Evolutionary conservation across 2,329 filamentous ascomycete genomes (phyloP).

Genomic region (Paecilomyces fulvus): DNA sequence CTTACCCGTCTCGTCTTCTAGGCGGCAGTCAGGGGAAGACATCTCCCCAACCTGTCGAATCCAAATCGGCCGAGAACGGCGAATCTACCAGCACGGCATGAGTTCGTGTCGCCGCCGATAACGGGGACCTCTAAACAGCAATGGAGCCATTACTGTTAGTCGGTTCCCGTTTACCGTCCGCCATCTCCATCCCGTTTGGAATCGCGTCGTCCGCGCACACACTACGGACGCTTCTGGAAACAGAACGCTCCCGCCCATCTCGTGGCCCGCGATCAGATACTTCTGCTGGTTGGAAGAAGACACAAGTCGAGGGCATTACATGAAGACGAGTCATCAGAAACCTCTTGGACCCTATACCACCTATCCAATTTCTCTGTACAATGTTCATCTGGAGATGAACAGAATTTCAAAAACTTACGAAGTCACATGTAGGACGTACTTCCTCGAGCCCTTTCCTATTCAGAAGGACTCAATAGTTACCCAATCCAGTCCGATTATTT

Average conservation of each 20-base stretch:
- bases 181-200: background rate
- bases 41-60: slow-evolving; percentile 17
- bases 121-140: background rate
- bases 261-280: background rate
- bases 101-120: background rate
- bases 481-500: background rate
- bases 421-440: background rate
- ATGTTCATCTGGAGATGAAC: background rate
- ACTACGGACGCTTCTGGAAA: background rate
- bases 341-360: background rate
- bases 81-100: slow-evolving; percentile 1
- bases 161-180: background rate
- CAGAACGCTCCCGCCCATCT: background rate
- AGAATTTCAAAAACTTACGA: background rate
- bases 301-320: background rate
- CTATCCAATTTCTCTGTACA: background rate
- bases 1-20: slow-evolving; percentile 35
- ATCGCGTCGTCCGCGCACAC: background rate
- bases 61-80: slow-evolving; percentile 10
- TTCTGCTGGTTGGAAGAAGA: background rate
- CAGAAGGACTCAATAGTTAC: background rate
- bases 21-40: slow-evolving; percentile 17
- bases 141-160: background rate
- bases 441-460: background rate
- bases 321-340: background rate